phyloP scores from a whole-genome alignment of 148 eudicot genomes.

The Salicornia ramosissima region DNA sequence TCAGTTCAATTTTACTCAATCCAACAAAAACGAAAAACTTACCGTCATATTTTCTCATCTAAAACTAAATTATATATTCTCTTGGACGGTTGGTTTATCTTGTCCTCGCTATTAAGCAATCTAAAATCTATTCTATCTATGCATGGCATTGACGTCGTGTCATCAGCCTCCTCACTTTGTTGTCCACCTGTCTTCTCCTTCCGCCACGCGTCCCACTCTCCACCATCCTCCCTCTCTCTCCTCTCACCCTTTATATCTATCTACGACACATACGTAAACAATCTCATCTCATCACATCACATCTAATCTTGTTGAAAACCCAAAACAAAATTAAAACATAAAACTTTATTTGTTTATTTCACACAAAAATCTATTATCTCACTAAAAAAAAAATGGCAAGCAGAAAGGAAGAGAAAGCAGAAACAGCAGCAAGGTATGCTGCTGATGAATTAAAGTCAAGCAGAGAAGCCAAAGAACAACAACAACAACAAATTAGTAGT shows the following conservation, averaged over 20 bases:
- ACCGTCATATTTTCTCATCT: too few relatives aligned
- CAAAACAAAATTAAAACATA: background rate
- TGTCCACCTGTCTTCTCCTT: background rate
- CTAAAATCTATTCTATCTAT: too few relatives aligned
- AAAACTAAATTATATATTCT: too few relatives aligned
- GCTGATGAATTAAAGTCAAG: constrained; percentile 32
- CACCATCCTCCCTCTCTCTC: background rate
- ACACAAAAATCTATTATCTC: background rate
- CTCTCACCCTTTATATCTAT: background rate
- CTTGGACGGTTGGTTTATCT: too few relatives aligned
- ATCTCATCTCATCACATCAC: too few relatives aligned
- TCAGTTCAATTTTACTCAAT: too few relatives aligned
- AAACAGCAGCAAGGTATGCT: constrained; percentile 32
- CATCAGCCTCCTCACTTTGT: constrained; percentile 20
- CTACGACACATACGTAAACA: too few relatives aligned
- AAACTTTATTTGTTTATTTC: too few relatives aligned
- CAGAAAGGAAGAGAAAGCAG: constrained; percentile 33
- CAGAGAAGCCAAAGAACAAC: constrained; percentile 23
- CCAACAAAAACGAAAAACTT: too few relatives aligned
- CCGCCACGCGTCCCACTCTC: constrained; percentile 16
- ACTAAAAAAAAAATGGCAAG: constrained; percentile 26
- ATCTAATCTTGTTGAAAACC: too few relatives aligned
- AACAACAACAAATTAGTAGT: background rate
- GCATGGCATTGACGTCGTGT: constrained; percentile 27
- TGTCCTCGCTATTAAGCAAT: background rate